These are phyloP conservation scores for Albugo candida DNA, from an alignment of 352 stramenopile genomes.

Conservation along the genomic window DNA sequence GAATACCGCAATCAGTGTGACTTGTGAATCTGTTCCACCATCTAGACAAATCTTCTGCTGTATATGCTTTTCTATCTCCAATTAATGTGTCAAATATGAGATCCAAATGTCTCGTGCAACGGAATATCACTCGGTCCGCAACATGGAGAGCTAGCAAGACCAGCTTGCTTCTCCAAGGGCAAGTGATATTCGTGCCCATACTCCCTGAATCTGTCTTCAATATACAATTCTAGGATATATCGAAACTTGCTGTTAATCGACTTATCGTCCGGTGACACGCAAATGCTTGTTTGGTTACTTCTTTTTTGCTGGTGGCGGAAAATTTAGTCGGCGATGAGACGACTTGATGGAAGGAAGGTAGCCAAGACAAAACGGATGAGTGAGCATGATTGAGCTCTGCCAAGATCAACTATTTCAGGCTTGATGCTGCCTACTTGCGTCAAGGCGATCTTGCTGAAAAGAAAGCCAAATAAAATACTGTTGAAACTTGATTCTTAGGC, in stretches of 20 bases:
- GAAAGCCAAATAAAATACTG: conserved; percentile 64
- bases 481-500: conserved; percentile 57
- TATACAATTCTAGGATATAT: conserved; percentile 39
- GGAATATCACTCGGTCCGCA: too few species aligned
- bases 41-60: conserved; percentile 21
- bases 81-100: conserved; percentile 75
- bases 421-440: conserved; percentile 36
- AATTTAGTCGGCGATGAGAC: too few species aligned
- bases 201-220: conserved; percentile 6
- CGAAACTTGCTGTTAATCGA: conserved; percentile 51
- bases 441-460: conserved; percentile 51
- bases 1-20: conserved; percentile 42
- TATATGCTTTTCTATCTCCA: conserved; percentile 64
- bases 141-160: too few species aligned
- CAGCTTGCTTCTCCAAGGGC: too few species aligned
- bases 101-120: too few species aligned
- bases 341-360: too few species aligned
- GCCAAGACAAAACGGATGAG: too few species aligned
- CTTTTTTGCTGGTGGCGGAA: background rate
- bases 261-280: conserved; percentile 43
- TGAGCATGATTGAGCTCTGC: conserved; percentile 29
- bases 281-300: background rate
- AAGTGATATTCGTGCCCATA: too few species aligned
- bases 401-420: conserved; percentile 51
- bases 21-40: conserved; percentile 55